Base-by-base conservation (phyloP, 768 basidiomycete genomes). In the Rhodotorula diobovata region DNA sequence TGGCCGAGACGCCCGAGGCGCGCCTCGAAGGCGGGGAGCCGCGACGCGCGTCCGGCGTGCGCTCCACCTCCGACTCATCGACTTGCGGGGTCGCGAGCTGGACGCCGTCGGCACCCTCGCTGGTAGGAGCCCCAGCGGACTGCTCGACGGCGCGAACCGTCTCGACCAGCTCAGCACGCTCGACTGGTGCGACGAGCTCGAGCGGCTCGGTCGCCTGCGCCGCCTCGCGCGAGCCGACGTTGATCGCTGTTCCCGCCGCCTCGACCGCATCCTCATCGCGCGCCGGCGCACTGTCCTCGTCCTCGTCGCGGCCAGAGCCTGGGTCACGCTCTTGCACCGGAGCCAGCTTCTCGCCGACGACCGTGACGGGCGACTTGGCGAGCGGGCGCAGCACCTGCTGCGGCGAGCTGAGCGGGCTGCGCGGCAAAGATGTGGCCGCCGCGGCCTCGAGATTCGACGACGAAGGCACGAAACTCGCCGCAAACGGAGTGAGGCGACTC, bases 1-100 rank as follows among this genome's bases (percentile, higher is more conserved):
- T 32, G 7, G 51, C 56, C 50, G 71, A 72, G 2, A 61, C 23
- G 39, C 23, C 63, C 34, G 71, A 72, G 23, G 37, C 23, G 15
- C 66, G n/a, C n/a, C 56, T 43, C 3, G 54, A 59, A 39, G 30
- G 55, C 21, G 43, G 30, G 32, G 25, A 21, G 48, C 43, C 4
- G 15, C n/a, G n/a, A 4, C n/a, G 51, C 14, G 15, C 51, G 14
- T 30, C 28, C 23, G 4, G 48, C 15, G 20, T 23, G 21, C 20
- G 46, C 20, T 23, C 46, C 18, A 46, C 20, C 12, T 15, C 20
- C 12, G 45, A 5, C 45, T 8, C 21, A 21, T 46, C 45, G 6
- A 18, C 15, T 15, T 15, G 18, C 6, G 45, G 18, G 46, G 46
- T 8, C 21, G 9, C 46, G 25, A 8, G 20, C 46, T 48, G 7